These are phyloP conservation scores for Aspergillus nanangensis DNA, from an alignment of 495 filamentous ascomycete species.

Conservation along the genomic window DNA sequence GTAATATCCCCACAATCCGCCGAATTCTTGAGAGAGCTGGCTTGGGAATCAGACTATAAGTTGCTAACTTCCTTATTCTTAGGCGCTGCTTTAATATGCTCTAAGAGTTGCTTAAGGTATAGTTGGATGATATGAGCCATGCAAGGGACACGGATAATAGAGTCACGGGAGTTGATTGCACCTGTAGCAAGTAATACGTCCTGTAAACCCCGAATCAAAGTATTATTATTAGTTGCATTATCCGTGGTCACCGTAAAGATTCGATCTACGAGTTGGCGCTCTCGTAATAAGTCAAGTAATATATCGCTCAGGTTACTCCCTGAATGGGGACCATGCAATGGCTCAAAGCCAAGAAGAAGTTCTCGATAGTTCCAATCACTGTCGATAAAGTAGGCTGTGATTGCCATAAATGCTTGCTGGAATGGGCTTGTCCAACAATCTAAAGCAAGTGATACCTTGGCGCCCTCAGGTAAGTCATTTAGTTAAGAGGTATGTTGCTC, in stretches of 20 bases:
- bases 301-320: conserved; percentile 8
- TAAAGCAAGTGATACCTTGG: conserved; percentile 13
- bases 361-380: conserved; percentile 16
- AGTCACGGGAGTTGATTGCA: not conserved
- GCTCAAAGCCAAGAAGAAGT: conserved; percentile 19
- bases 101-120: conserved; percentile 11
- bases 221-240: too few relatives aligned
- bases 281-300: conserved; percentile 6
- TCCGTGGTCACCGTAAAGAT: conserved; percentile 15
- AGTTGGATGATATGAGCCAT: conserved; percentile 18
- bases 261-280: conserved; percentile 8
- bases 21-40: conserved; percentile 2
- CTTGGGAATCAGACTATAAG: not conserved
- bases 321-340: conserved; percentile 6
- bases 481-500: too few relatives aligned
- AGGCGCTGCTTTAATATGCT: conserved; percentile 8
- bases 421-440: conserved; percentile 12
- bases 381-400: conserved; percentile 17
- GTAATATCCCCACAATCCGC: conserved; percentile 4
- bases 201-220: conserved; percentile 9
- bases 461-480: too few relatives aligned
- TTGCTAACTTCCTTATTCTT: conserved; percentile 4
- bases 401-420: conserved; percentile 14
- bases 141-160: conserved; percentile 6
- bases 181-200: conserved; percentile 4